Conservation (phyloP, 1,284 basidiomycete species). For the Heimioporus retisporus region DNA sequence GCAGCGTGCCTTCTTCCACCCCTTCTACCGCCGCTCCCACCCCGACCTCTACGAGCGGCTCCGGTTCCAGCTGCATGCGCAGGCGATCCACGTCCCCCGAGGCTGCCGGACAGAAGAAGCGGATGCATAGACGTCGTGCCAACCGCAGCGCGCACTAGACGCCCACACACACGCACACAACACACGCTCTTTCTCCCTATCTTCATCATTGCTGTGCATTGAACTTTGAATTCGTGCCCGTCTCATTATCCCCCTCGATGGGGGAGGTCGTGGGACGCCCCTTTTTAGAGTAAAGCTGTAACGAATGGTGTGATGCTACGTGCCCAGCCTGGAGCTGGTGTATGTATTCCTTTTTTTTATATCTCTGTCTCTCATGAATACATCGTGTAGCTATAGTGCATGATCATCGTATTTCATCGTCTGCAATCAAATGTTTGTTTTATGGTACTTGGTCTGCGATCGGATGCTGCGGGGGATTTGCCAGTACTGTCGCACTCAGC, state of each 20-base stretch:
- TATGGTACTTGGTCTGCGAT: neutral
- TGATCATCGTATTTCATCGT: neutral
- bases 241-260: no score
- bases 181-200: neutral
- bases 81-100: slow-evolving; percentile 21
- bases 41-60: slow-evolving; percentile 19
- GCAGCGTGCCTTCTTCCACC: slow-evolving; percentile 3
- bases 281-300: no score
- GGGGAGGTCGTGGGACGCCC: no score
- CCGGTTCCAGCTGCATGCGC: slow-evolving; percentile 24
- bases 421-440: slow-evolving; percentile 1
- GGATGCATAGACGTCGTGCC: slow-evolving; percentile 34
- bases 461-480: neutral
- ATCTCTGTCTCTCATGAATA: neutral
- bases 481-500: no score
- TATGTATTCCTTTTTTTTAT: neutral
- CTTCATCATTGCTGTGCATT: no score
- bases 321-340: slow-evolving; percentile 22
- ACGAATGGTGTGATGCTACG: no score
- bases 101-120: slow-evolving; percentile 7
- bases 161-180: neutral
- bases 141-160: slow-evolving; percentile 21
- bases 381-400: slow-evolving; percentile 18
- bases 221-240: no score
- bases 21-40: slow-evolving; percentile 9